These are phyloP conservation scores for Exophiala bonariae DNA, from an alignment of 2,329 filamentous ascomycete genomes.

Conservation along the genomic window DNA sequence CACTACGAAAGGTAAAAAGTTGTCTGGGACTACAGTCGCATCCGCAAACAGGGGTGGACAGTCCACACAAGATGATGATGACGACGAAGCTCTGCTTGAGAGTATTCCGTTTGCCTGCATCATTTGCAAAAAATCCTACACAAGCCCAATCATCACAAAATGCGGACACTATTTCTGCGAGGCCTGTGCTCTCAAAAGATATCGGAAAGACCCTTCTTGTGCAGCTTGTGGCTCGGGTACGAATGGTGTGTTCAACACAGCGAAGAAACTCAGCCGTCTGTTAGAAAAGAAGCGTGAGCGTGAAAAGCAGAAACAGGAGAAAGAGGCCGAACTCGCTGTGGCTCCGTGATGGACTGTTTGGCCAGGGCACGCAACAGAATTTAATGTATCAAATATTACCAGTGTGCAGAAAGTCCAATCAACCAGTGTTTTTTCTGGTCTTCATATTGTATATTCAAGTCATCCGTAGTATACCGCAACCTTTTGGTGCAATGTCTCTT, in stretches of 20 bases:
- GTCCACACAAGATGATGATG: slow-evolving; percentile 20
- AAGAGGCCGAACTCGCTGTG: slow-evolving; percentile 54
- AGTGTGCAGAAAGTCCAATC: too few species aligned
- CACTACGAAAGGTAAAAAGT: slow-evolving; percentile 63
- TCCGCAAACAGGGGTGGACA: slow-evolving; percentile 45
- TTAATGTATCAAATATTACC: too few species aligned
- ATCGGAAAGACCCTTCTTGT: slow-evolving; percentile 82
- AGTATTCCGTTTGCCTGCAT: slow-evolving; percentile 88
- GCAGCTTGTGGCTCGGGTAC: slow-evolving; percentile 83
- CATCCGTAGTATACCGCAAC: too few species aligned
- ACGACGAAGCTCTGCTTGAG: slow-evolving; percentile 57
- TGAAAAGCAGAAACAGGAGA: slow-evolving; percentile 52
- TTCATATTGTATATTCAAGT: too few species aligned
- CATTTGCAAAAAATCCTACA: slow-evolving; percentile 78
- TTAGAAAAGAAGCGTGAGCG: slow-evolving; percentile 68
- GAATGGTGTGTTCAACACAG: slow-evolving; percentile 84
- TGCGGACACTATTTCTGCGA: slow-evolving; percentile 98
- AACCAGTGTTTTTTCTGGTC: too few species aligned
- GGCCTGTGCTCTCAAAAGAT: slow-evolving; percentile 80
- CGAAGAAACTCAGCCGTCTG: slow-evolving; percentile 78
- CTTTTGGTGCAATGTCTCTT: too few species aligned
- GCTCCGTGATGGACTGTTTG: slow-evolving; percentile 20
- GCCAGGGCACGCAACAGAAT: too few species aligned
- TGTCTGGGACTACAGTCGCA: slow-evolving; percentile 49
- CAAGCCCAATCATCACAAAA: slow-evolving; percentile 77